phyloP scores from a whole-genome alignment of 805 yeast genomes.

The Ogataea trehalophila region DNA sequence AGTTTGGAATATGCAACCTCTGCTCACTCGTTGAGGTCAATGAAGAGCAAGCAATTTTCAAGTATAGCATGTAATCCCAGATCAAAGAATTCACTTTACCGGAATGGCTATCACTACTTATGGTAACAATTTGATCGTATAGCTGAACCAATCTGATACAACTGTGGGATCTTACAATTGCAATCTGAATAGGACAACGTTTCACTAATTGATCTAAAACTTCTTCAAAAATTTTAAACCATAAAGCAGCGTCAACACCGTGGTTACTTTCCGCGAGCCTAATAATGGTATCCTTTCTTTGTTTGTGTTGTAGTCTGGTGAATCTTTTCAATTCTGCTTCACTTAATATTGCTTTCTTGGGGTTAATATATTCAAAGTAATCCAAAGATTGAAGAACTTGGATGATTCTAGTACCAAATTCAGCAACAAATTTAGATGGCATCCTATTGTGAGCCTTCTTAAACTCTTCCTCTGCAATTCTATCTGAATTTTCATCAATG shows the following conservation, averaged over 20 bases:
- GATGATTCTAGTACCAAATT: conserved; percentile 69
- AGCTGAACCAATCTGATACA: conserved; percentile 86
- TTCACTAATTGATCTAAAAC: conserved; percentile 68
- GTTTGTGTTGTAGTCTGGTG: conserved; percentile 50
- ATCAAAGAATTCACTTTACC: conserved; percentile 24
- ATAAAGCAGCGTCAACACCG: conserved; percentile 93
- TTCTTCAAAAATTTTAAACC: conserved; percentile 86
- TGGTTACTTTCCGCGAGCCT: conserved; percentile 84
- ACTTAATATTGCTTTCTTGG: conserved; percentile 47
- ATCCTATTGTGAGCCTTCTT: conserved; percentile 45
- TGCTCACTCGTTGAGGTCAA: conserved; percentile 88
- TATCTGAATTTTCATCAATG: conserved; percentile 8
- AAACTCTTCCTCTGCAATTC: conserved; percentile 13
- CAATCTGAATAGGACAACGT: conserved; percentile 88
- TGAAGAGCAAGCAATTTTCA: conserved; percentile 89
- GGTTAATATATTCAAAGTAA: conserved; percentile 55
- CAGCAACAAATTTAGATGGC: conserved; percentile 72
- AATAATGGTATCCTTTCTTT: conserved; percentile 63
- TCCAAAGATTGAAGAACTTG: conserved; percentile 72
- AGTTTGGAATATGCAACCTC: conserved; percentile 57
- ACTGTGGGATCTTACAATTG: conserved; percentile 84
- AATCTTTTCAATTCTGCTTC: conserved; percentile 77
- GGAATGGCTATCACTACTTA: conserved; percentile 38
- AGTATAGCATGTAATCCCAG: conserved; percentile 54
- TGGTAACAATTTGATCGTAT: conserved; percentile 59